These are phyloP conservation scores for Fusarium napiforme DNA, from an alignment of 2,329 filamentous ascomycete species.

Conservation along the genomic window DNA sequence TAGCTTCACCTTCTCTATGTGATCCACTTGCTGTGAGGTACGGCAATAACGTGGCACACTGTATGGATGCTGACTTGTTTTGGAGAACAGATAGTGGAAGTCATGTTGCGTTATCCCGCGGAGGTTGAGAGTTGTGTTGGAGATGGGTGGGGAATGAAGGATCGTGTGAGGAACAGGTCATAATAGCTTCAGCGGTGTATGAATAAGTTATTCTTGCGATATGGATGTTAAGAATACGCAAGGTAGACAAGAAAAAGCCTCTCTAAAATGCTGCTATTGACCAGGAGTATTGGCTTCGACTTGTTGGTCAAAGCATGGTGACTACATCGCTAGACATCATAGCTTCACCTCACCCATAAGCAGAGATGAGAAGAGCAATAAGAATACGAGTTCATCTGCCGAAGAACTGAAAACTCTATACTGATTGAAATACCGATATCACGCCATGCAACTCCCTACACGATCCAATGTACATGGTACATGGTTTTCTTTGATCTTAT, in stretches of 20 bases:
- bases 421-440: slow-evolving; percentile 5
- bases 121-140: slow-evolving; percentile 4
- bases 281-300: not conserved
- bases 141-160: slow-evolving; percentile 12
- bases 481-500: slow-evolving; percentile 5
- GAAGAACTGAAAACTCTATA: not conserved
- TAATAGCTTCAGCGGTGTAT: slow-evolving; percentile 21
- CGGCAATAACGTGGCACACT: slow-evolving; percentile 1
- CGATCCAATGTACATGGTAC: slow-evolving; percentile 1
- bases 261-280: no score
- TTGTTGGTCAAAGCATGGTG: not conserved
- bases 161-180: slow-evolving; percentile 39
- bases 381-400: not conserved
- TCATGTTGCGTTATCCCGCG: not conserved
- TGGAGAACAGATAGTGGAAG: not conserved
- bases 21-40: slow-evolving; percentile 13
- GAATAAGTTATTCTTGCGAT: not conserved
- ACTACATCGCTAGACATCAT: not conserved
- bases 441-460: slow-evolving; percentile 17
- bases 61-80: not conserved
- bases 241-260: not conserved
- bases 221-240: not conserved
- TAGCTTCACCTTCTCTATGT: not conserved
- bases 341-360: not conserved
- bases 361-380: not conserved